Evolutionary conservation across 2,329 filamentous ascomycete species (phyloP), one percentile per base, ranked within the genome.

Genomic region (Aspergillus sp.): DNA sequence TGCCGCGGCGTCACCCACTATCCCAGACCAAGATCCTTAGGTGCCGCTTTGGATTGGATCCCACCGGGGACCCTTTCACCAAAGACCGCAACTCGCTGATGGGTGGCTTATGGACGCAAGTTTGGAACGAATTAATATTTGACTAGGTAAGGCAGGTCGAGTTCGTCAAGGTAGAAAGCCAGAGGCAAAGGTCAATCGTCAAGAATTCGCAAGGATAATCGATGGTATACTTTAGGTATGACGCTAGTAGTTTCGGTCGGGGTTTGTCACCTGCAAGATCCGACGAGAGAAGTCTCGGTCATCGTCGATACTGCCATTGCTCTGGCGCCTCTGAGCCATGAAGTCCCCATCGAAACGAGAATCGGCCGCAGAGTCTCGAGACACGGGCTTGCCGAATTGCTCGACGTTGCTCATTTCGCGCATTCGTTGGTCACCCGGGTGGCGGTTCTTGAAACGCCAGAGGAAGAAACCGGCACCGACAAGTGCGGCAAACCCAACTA

Each of bases 211-310:
- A 49, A 55, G 56, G 57, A 34, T 45, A 56, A 47, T 20, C 57
- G 54, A 54, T 40, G 37, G 41, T 54, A 46, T 56, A 51, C 24
- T 56, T 52, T 49, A n/a, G 46, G 13, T 44, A 42, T 41, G 41
- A 20, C 27, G 9, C 11, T 46, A 39, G 64, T 66, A 70, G 57
- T 60, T 52, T 39, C 64, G 67, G 62, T 73, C 70, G 12, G 70
- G 71, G 58, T 73, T 73, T 5, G 70, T 72, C 48, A 73, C 71
- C 86, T 96, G 90, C 71, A 98, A 84, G 76, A 98, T 97, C 78
- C 90, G 89, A 78, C 93, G 87, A 62, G 93, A 97, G 79, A 96
- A 98, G 75, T 98, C 93, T 77, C 96, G 87, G 77, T 97, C 96
- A 75, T 98, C 93, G 52, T 93, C 93, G 75, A 98, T 97, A 76